Conservation (phyloP, 1,284 basidiomycete species). For the Malassezia caprae region DNA sequence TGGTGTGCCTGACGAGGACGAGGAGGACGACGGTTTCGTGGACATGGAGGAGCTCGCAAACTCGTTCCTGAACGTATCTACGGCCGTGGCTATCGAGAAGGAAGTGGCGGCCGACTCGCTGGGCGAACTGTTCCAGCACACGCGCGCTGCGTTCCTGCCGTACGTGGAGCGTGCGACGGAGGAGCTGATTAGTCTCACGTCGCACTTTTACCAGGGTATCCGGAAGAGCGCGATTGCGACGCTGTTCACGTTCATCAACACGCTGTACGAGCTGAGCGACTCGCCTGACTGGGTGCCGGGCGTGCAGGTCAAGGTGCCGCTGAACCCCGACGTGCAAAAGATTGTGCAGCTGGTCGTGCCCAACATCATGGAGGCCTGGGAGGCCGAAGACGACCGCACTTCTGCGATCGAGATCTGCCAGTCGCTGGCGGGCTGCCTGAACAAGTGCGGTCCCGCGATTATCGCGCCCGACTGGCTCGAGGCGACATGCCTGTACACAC, state of each 20-base stretch:
- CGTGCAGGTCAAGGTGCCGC: constrained; percentile 54
- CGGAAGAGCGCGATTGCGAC: constrained; percentile 85
- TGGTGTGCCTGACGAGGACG: constrained; percentile 55
- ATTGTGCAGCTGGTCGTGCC: constrained; percentile 68
- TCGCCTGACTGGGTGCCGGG: constrained; percentile 75
- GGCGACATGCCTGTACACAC: constrained; percentile 49
- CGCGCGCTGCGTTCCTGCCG: constrained; percentile 75
- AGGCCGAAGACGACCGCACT: constrained; percentile 88
- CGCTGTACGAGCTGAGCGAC: constrained; percentile 80
- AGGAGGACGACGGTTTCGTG: constrained; percentile 52
- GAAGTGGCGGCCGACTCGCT: constrained; percentile 97
- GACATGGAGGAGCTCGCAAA: constrained; percentile 68
- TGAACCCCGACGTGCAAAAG: constrained; percentile 69
- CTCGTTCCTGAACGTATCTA: constrained; percentile 62
- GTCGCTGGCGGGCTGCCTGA: constrained; percentile 77
- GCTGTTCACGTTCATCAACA: constrained; percentile 78
- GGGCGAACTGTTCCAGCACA: constrained; percentile 77
- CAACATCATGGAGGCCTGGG: constrained; percentile 76
- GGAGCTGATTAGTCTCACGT: constrained; percentile 69
- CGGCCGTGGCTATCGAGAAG: constrained; percentile 95
- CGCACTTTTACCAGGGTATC: constrained; percentile 96
- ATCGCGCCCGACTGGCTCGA: constrained; percentile 53
- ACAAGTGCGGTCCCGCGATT: constrained; percentile 77
- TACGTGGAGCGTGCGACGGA: constrained; percentile 63
- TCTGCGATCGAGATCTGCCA: constrained; percentile 78